Evolutionary conservation across 2,329 filamentous ascomycete genomes (phyloP).

Genomic region (Venturia asperata): DNA sequence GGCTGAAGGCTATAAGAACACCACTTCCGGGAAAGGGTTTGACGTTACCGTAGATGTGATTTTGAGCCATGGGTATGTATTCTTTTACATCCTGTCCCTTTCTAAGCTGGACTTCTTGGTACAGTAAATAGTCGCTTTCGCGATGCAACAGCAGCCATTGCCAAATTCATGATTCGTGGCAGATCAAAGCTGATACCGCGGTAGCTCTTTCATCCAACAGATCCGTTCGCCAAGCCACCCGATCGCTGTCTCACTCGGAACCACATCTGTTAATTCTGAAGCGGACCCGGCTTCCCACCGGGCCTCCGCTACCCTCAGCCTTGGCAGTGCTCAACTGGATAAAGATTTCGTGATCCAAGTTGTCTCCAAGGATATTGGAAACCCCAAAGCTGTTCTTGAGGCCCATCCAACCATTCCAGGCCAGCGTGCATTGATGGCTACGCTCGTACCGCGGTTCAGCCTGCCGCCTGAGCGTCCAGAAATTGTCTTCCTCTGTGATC

Average conservation of each 20-base stretch:
- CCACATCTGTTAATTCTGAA: slow-evolving; percentile 41
- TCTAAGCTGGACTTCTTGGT: too few relatives aligned
- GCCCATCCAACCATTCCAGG: slow-evolving; percentile 54
- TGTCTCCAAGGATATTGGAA: slow-evolving; percentile 51
- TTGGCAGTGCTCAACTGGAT: slow-evolving; percentile 48
- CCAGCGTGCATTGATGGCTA: slow-evolving; percentile 62
- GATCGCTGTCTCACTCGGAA: slow-evolving; percentile 58
- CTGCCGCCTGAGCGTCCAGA: slow-evolving; percentile 52
- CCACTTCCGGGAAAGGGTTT: slow-evolving; percentile 35
- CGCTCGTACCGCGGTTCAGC: slow-evolving; percentile 63
- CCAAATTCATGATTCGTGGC: too few relatives aligned
- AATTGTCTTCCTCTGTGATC: slow-evolving; percentile 65
- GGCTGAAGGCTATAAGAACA: slow-evolving; percentile 20
- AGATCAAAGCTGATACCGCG: not conserved
- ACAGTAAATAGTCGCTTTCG: too few relatives aligned
- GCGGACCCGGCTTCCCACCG: slow-evolving; percentile 48
- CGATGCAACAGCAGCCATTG: too few relatives aligned
- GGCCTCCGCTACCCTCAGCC: slow-evolving; percentile 55
- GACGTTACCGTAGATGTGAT: slow-evolving; percentile 53
- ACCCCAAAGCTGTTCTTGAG: slow-evolving; percentile 60
- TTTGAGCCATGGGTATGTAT: slow-evolving; percentile 42
- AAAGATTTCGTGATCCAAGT: slow-evolving; percentile 63
- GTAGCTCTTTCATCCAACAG: slow-evolving; percentile 47
- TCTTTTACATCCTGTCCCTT: not conserved
- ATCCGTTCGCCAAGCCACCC: slow-evolving; percentile 63